Conservation (phyloP, 371 early-diverging fungal species). For the Lichtheimia ramosa region DNA sequence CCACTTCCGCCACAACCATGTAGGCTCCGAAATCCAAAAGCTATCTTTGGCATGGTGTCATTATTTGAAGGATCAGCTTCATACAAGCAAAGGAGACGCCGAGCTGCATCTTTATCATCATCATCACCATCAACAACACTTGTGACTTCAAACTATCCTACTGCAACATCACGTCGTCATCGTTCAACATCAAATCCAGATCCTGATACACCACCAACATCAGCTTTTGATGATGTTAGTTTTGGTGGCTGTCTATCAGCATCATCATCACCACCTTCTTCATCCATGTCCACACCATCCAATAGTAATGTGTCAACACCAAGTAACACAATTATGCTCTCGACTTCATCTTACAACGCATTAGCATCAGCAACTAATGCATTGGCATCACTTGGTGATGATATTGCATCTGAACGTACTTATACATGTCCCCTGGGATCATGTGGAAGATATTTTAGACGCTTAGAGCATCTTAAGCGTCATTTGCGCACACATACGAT, state of each 20-base stretch:
- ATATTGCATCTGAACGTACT: conserved; percentile 10
- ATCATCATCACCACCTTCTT: not conserved
- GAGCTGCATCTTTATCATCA: conserved; percentile 26
- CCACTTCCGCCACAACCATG: too few relatives aligned
- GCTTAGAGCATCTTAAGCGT: conserved; percentile 80
- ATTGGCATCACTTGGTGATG: conserved; percentile 6
- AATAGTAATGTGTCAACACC: not conserved
- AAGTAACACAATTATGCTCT: conserved; percentile 3
- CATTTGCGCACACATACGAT: conserved; percentile 63
- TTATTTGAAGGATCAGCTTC: conserved; percentile 72
- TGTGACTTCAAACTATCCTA: conserved; percentile 2
- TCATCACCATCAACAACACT: not conserved
- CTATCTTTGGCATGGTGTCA: conserved; percentile 59
- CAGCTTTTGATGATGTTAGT: too few relatives aligned
- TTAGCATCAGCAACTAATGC: conserved; percentile 11
- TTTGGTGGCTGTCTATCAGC: not conserved
- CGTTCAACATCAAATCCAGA: conserved; percentile 12
- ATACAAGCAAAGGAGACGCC: conserved; percentile 73
- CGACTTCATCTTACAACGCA: conserved; percentile 15
- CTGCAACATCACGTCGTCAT: not conserved
- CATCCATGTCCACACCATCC: not conserved
- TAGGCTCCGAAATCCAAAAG: too few relatives aligned
- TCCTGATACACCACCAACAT: not conserved
- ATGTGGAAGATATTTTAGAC: conserved; percentile 78
- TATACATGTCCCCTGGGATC: conserved; percentile 21